Conservation (phyloP, 371 early-diverging fungal genomes). For the Circinella umbellata region DNA sequence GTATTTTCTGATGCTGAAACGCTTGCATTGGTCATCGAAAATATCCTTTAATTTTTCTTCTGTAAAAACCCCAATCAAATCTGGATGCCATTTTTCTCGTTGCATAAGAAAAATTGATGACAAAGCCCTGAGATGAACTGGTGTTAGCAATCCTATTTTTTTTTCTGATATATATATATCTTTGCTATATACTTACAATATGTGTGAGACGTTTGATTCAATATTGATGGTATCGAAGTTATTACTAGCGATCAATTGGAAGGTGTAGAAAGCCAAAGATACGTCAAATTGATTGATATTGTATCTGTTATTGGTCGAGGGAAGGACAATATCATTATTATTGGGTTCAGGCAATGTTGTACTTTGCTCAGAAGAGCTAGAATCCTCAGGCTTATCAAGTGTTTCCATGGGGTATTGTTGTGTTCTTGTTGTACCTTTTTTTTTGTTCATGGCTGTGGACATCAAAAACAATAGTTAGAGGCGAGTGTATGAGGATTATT, state of each 20-base stretch:
- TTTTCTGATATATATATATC: too few species aligned
- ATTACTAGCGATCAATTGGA: too few species aligned
- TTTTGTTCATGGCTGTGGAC: background rate
- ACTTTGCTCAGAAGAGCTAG: background rate
- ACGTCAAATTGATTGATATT: background rate
- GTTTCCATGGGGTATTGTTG: background rate
- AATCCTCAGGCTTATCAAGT: background rate
- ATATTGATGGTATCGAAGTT: too few species aligned
- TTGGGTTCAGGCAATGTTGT: background rate
- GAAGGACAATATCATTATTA: background rate
- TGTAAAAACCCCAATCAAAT: too few species aligned
- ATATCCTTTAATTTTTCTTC: too few species aligned
- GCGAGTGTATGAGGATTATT: background rate
- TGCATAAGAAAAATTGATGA: too few species aligned
- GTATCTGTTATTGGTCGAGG: background rate
- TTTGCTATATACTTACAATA: background rate
- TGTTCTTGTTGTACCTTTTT: background rate
- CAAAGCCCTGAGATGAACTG: too few species aligned
- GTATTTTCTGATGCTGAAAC: too few species aligned
- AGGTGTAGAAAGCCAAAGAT: background rate
- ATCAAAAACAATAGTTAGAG: background rate
- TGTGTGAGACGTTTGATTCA: too few species aligned
- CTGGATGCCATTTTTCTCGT: too few species aligned
- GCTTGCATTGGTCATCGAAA: too few species aligned
- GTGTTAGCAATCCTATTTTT: too few species aligned